These are phyloP conservation scores for Endothia cerciana DNA, from an alignment of 2,329 filamentous ascomycete genomes.

Conservation along the genomic window DNA sequence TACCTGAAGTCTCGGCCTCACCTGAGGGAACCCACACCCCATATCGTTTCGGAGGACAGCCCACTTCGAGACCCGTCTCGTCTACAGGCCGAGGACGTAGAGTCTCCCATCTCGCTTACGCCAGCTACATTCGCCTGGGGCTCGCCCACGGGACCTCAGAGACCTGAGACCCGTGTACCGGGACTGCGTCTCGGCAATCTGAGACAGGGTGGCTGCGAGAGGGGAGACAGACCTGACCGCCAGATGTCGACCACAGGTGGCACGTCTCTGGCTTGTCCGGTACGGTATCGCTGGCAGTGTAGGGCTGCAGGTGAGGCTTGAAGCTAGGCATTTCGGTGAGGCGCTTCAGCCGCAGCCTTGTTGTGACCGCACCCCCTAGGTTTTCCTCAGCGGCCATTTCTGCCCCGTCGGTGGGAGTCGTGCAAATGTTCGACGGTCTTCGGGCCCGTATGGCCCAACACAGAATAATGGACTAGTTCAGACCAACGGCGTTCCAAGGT, in stretches of 20 bases:
- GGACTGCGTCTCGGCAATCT: conserved; percentile 28
- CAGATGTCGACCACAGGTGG: not conserved
- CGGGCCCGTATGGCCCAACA: no score
- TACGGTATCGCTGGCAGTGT: not conserved
- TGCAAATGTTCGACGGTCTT: not conserved
- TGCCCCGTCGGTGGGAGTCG: not conserved
- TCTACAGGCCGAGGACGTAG: not conserved
- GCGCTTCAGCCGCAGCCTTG: not conserved
- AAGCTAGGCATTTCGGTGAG: not conserved
- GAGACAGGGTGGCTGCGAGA: conserved; percentile 18
- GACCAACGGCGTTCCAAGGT: no score
- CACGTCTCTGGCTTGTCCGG: not conserved
- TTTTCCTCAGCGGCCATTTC: not conserved
- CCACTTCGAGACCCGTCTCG: not conserved
- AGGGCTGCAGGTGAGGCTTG: conserved; percentile 5
- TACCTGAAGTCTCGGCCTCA: not conserved
- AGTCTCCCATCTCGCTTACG: conserved; percentile 21
- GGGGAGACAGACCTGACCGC: conserved; percentile 6
- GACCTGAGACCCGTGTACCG: conserved; percentile 20
- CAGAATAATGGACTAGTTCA: no score
- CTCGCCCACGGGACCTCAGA: not conserved
- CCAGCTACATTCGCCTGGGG: not conserved
- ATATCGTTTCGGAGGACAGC: not conserved
- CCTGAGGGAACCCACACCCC: not conserved
- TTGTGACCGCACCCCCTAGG: not conserved